Base-by-base conservation (phyloP, 352 stramenopile species). In the Phytophthora idaei region DNA sequence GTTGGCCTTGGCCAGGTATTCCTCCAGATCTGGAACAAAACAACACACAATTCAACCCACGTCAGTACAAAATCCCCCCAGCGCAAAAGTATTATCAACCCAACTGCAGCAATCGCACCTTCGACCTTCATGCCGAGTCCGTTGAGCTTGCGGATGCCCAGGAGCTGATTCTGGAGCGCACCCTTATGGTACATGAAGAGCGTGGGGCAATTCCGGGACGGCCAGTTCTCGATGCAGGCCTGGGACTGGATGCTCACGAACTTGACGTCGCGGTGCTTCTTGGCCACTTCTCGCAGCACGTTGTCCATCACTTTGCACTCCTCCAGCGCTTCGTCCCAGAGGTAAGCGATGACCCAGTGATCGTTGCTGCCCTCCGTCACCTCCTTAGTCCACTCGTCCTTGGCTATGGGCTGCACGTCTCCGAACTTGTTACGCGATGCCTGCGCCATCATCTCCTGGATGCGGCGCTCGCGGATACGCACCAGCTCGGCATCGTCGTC, bases 141-240 rank as follows among this genome's bases (percentile, higher is more conserved):
- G 14, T 90, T 90, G 36, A 98, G 81, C 71, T 96, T 94, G 60
- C 83, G 88, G 51, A 97, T 91, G 41, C 87, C 81, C 42, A 97
- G 73, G 44, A 98, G 68, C 69, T 98, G 92, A 64, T 93, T 96
- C 78, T 92, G 77, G 17, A 98, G 81, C 21, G 77, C 66, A 10
- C 90, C 90, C 55, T 98, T 89, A 59, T 94, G 77, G 79, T 98
- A 98, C 79, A 98, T 90, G 71, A 98, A 98, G 31, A 98, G 78
- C 47, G 92, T 97, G 29, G 93, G 93, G 67, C 95, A 92, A 78
- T 98, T 98, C 50, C 80, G 73, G 32, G 88, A 59, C 28, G 93
- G 93, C 92, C 91, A 98, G 73, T 98, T 98, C 73, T 98, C 91
- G 48, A 98, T 92, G 29, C 87, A 94, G 7, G 89, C 82, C 57